Evolutionary conservation across 140 eudicot species (phyloP).

Genomic region (Ambrosia hybrid): DNA sequence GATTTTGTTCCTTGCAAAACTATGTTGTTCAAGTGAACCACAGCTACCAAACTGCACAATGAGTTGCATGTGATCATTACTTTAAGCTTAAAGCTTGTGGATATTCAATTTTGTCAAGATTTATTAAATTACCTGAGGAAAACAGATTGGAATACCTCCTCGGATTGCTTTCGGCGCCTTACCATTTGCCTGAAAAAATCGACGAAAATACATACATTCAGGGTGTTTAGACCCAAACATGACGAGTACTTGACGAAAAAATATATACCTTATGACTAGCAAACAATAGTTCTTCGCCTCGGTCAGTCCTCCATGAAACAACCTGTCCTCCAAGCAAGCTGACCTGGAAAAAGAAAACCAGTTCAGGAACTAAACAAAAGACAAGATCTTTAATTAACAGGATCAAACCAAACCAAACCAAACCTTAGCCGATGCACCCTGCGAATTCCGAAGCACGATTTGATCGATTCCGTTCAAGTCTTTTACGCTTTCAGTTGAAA

Average conservation of each 20-base stretch:
- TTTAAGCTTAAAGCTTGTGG: constrained; percentile 5
- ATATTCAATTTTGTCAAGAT: background rate
- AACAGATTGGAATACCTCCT: constrained; percentile 94
- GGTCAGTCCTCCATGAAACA: constrained; percentile 77
- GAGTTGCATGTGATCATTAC: constrained; percentile 20
- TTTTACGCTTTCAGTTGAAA: constrained; percentile 55
- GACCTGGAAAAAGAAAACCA: constrained; percentile 46
- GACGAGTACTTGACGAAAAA: background rate
- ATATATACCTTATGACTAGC: constrained; percentile 66
- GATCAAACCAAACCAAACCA: constrained; percentile 43
- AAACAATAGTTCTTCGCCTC: constrained; percentile 83
- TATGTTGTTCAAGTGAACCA: constrained; percentile 84
- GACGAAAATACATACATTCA: background rate
- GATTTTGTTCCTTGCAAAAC: constrained; percentile 81
- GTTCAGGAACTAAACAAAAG: background rate
- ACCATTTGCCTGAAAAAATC: constrained; percentile 51
- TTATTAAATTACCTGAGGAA: constrained; percentile 74
- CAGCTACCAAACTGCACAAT: constrained; percentile 67
- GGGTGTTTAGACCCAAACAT: too few species aligned
- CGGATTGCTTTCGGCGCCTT: constrained; percentile 69
- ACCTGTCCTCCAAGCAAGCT: constrained; percentile 94
- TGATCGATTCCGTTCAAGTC: constrained; percentile 68
- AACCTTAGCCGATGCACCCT: constrained; percentile 74
- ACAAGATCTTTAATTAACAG: background rate
- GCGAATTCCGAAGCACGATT: constrained; percentile 58